phyloP scores from a whole-genome alignment of 2,329 filamentous ascomycete species.

The Monilinia laxa region DNA sequence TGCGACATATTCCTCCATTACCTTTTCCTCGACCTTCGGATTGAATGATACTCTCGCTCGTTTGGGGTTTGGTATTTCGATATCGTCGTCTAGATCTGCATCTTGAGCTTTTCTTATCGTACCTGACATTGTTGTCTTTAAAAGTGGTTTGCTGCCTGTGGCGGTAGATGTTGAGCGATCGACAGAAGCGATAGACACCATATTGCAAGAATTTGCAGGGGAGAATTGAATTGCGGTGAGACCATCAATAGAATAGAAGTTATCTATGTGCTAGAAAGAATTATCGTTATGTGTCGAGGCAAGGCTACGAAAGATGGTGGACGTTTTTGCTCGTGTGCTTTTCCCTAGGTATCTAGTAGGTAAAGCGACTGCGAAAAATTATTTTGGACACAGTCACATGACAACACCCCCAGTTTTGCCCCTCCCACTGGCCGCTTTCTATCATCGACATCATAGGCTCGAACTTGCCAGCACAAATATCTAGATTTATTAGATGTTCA shows the following conservation, averaged over 20 bases:
- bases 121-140: slow-evolving; percentile 36
- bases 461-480: background rate
- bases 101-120: slow-evolving; percentile 37
- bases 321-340: slow-evolving; percentile 22
- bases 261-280: background rate
- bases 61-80: slow-evolving; percentile 36
- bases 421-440: background rate
- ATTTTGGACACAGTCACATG: slow-evolving; percentile 20
- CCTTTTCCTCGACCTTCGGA: slow-evolving; percentile 39
- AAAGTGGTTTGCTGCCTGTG: slow-evolving; percentile 34
- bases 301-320: slow-evolving; percentile 1
- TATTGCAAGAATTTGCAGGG: slow-evolving; percentile 17
- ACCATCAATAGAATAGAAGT: slow-evolving; percentile 19
- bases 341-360: background rate
- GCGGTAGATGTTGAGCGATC: slow-evolving; percentile 13
- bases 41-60: slow-evolving; percentile 39
- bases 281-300: background rate
- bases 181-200: slow-evolving; percentile 17
- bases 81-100: slow-evolving; percentile 34
- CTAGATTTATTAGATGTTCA: background rate
- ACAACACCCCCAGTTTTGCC: slow-evolving; percentile 3
- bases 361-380: slow-evolving; percentile 3
- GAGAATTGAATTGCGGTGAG: background rate
- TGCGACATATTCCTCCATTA: slow-evolving; percentile 37
- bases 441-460: background rate